Evolutionary conservation across 2,329 filamentous ascomycete species (phyloP), one percentile per base, ranked within the genome.

Genomic region (Monilinia fructicola): DNA sequence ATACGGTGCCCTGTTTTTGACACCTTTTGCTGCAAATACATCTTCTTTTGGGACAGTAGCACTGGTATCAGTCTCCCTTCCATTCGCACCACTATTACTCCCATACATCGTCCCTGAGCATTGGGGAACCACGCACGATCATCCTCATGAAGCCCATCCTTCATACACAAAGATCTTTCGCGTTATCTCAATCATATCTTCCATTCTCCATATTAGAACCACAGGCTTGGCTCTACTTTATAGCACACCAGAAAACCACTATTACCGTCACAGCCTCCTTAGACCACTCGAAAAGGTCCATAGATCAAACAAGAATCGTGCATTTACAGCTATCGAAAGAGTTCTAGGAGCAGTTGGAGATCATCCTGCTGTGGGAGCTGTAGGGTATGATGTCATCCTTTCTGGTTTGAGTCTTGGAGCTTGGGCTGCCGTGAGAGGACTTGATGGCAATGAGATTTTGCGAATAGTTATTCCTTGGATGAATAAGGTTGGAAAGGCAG

Each of bases 311-410:
- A 80, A 79, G 75, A 80, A 83, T 66, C 81, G 80, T 28, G 79
- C 78, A 59, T 79, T 79, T 16, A 82, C 77, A 31, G 80, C 82
- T 3, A 65, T 82, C 18, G 78, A 77, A 56, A 81, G 78, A 73
- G 76, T 84, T 16, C 78, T 83, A 35, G 81, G 79, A 52, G 81
- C 83, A 1, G 79, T 85, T 61, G 79, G 79, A 67, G 83, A 84
- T 63, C 85, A 89, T 72, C 86, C 86, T 0, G 83, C 82, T 28
- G 82, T 89, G 40, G 82, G 82, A 26, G 82, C 81, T 23, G 83
- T 83, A 0, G 84, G 82, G 7, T 83, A 82, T 76, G 87, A 90
- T 74, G 85, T 86, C 1, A 73, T 89, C 18, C 78, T 87, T 46
- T 85, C 82, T 28, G 78, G 79, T 1, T 67, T 85, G 18, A 83